A percentile compares a stretch with the other conserved stretches of the same genome.
These are phyloP conservation scores for Phtheirospermum japonicum DNA, from an alignment of 257 asterid species.

Conservation along the genomic window DNA sequence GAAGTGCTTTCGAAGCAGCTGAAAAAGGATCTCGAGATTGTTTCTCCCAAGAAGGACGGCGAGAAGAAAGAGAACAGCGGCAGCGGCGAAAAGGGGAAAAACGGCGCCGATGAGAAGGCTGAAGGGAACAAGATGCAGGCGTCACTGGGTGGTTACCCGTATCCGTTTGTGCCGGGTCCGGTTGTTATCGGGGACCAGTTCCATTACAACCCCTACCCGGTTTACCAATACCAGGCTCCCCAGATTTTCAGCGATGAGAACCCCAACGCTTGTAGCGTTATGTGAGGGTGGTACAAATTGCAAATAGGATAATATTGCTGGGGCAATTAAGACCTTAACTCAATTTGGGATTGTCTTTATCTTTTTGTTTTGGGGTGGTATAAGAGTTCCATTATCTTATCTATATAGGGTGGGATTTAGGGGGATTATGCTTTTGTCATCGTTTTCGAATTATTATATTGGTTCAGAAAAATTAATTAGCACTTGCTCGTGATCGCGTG, in stretches of 20 bases:
- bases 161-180: conserved; percentile 45
- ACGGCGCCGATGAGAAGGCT: conserved; percentile 28
- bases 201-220: conserved; percentile 35
- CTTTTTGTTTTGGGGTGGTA: not conserved
- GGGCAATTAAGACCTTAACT: conserved; percentile 19
- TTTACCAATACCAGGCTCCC: conserved; percentile 33
- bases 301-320: conserved; percentile 25
- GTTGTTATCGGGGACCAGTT: conserved; percentile 39
- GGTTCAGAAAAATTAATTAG: no score
- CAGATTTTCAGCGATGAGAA: conserved; percentile 48
- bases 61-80: conserved; percentile 46
- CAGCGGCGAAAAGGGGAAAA: conserved; percentile 30
- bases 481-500: no score
- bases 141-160: conserved; percentile 25
- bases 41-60: conserved; percentile 62
- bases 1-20: conserved; percentile 55
- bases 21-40: conserved; percentile 53
- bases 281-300: conserved; percentile 31
- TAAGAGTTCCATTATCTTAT: no score
- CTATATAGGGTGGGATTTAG: not conserved
- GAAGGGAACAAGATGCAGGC: conserved; percentile 27
- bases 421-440: not conserved
- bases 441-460: no score
- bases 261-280: conserved; percentile 43
- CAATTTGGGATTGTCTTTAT: not conserved